These are phyloP conservation scores for Elasticomyces elasticus DNA, from an alignment of 495 filamentous ascomycete species.

Conservation along the genomic window DNA sequence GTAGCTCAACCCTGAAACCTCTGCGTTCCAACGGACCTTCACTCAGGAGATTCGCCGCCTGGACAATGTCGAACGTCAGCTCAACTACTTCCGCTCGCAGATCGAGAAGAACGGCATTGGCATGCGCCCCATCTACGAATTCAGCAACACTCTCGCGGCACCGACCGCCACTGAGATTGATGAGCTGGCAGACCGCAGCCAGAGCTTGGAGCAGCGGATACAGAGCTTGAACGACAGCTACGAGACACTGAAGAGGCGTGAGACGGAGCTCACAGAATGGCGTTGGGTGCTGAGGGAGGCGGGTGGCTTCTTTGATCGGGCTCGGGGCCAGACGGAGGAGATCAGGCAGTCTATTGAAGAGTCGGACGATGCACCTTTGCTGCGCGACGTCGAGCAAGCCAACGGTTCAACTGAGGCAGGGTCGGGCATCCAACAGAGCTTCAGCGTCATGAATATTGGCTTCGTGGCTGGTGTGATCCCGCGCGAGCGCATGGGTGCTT, in stretches of 20 bases:
- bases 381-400: slow-evolving; percentile 58
- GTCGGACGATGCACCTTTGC: slow-evolving; percentile 47
- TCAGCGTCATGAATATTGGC: slow-evolving; percentile 96
- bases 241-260: slow-evolving; percentile 92
- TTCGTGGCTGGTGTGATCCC: slow-evolving; percentile 98
- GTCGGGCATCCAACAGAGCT: slow-evolving; percentile 54
- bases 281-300: slow-evolving; percentile 93
- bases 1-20: slow-evolving; percentile 83
- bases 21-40: slow-evolving; percentile 92
- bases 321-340: slow-evolving; percentile 80
- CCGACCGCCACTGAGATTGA: slow-evolving; percentile 90
- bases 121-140: slow-evolving; percentile 75
- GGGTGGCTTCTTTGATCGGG: slow-evolving; percentile 90
- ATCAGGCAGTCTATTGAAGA: slow-evolving; percentile 85
- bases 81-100: slow-evolving; percentile 87
- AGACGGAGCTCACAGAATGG: slow-evolving; percentile 95
- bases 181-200: slow-evolving; percentile 80
- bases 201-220: slow-evolving; percentile 84
- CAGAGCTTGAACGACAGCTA: slow-evolving; percentile 91
- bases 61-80: slow-evolving; percentile 95
- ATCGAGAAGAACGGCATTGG: slow-evolving; percentile 86
- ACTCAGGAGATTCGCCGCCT: slow-evolving; percentile 94
- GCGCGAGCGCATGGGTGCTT: slow-evolving; percentile 81
- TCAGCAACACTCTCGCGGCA: slow-evolving; percentile 67
- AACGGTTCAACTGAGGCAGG: slow-evolving; percentile 57